These are phyloP conservation scores for Conringia planisiliqua DNA, from an alignment of 345 rosid species.

Conservation along the genomic window DNA sequence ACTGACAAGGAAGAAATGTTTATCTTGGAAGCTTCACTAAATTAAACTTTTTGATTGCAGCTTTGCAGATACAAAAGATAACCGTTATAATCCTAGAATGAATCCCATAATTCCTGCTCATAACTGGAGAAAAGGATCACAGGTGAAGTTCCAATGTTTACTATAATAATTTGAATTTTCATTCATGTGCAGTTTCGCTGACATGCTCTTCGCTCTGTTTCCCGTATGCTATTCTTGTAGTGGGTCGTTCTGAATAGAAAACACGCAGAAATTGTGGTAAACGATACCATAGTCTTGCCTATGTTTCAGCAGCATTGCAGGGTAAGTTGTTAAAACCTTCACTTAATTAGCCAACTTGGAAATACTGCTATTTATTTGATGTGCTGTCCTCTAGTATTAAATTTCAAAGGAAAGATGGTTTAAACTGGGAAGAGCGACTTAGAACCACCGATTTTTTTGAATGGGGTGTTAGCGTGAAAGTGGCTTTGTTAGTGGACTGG, in stretches of 20 bases:
- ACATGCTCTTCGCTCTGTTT: neutral
- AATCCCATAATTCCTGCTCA: slow-evolving; percentile 63
- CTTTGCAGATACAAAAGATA: slow-evolving; percentile 95
- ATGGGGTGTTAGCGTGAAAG: neutral
- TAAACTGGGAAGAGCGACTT: neutral
- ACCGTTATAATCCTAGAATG: slow-evolving; percentile 97
- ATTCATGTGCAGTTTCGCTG: slow-evolving; percentile 12
- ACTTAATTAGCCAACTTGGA: neutral
- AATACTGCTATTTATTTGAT: neutral
- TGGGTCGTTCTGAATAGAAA: slow-evolving; percentile 89
- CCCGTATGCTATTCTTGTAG: slow-evolving; percentile 41
- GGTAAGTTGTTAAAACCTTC: slow-evolving; percentile 48
- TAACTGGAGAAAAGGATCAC: slow-evolving; percentile 99
- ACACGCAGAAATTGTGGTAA: slow-evolving; percentile 83
- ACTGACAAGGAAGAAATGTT: neutral
- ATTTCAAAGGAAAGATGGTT: neutral
- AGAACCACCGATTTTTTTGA: neutral
- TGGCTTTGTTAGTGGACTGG: slow-evolving; percentile 6
- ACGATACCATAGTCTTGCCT: slow-evolving; percentile 73
- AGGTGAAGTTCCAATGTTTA: slow-evolving; percentile 45
- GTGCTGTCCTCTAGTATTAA: neutral
- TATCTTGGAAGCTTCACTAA: slow-evolving; percentile 1
- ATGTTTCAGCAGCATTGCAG: slow-evolving; percentile 87
- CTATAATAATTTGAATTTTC: neutral
- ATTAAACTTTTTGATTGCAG: slow-evolving; percentile 37